Percentiles rank a stretch among this genome's conserved stretches.
Evolutionary conservation across 352 stramenopile species (phyloP).

Genomic region (Salisapilia sapeloensis): DNA sequence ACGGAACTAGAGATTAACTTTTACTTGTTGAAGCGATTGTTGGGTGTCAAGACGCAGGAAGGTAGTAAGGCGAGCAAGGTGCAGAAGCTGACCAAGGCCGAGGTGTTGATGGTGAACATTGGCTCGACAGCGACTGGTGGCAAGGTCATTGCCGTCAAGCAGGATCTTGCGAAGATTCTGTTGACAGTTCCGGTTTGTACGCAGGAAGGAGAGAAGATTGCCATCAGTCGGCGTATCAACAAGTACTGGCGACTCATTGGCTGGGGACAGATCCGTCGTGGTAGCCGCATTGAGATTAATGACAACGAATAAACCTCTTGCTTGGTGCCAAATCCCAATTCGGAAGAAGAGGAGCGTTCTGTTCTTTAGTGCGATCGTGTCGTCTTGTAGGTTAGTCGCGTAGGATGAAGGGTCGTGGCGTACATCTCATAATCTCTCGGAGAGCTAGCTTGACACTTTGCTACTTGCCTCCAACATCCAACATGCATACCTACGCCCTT

Average conservation of each 20-base stretch:
- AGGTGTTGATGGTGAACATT: conserved; percentile 99
- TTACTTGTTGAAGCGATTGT: conserved; percentile 96
- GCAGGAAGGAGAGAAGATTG: conserved; percentile 99
- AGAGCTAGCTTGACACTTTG: background rate
- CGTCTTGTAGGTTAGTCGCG: background rate
- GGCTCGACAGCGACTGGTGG: conserved; percentile 97
- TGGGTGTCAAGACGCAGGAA: conserved; percentile 98
- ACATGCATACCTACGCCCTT: no score
- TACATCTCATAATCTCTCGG: background rate
- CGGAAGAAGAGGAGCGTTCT: background rate
- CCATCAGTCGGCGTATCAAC: conserved; percentile 97
- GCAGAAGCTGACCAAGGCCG: conserved; percentile 96
- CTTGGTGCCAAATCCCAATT: background rate
- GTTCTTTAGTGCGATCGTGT: conserved; percentile 1
- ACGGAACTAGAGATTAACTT: conserved; percentile 99
- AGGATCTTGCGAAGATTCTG: conserved; percentile 97
- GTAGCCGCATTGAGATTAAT: conserved; percentile 88
- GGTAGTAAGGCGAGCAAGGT: conserved; percentile 98
- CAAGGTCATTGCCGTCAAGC: conserved; percentile 89
- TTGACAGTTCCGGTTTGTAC: conserved; percentile 99
- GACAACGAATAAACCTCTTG: conserved; percentile 53
- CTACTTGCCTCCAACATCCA: no score
- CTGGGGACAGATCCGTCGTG: conserved; percentile 98
- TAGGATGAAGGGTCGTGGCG: background rate
- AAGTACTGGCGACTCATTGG: conserved; percentile 99